These are phyloP conservation scores for Aureobasidium musti DNA, from an alignment of 2,329 filamentous ascomycete species.

Conservation along the genomic window DNA sequence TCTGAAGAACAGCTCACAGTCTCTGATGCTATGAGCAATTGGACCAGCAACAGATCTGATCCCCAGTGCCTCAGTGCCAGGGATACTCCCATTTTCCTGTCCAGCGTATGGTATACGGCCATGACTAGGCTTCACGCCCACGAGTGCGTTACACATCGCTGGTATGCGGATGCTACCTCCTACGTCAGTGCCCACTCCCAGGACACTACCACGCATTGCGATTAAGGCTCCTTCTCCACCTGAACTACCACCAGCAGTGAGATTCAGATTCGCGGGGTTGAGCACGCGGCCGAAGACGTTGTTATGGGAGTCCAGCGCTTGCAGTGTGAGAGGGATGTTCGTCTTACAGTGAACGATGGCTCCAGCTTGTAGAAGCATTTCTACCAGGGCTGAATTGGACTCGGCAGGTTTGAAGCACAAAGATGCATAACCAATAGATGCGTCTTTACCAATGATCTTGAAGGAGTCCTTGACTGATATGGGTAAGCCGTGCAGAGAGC, in stretches of 20 bases:
- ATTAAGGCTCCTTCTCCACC: slow-evolving; percentile 58
- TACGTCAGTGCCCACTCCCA: slow-evolving; percentile 59
- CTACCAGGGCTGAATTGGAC: slow-evolving; percentile 47
- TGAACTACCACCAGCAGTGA: slow-evolving; percentile 56
- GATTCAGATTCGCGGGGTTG: slow-evolving; percentile 51
- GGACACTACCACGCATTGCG: slow-evolving; percentile 50
- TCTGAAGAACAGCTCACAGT: slow-evolving; percentile 57
- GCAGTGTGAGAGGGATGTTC: slow-evolving; percentile 58
- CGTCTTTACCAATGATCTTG: slow-evolving; percentile 42
- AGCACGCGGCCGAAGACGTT: slow-evolving; percentile 53
- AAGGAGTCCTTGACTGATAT: slow-evolving; percentile 53
- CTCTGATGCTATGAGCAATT: slow-evolving; percentile 51
- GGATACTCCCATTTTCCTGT: slow-evolving; percentile 51
- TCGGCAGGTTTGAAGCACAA: slow-evolving; percentile 48
- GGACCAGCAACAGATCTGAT: slow-evolving; percentile 52
- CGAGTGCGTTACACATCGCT: slow-evolving; percentile 53
- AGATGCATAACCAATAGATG: slow-evolving; percentile 47
- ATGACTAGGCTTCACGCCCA: slow-evolving; percentile 51
- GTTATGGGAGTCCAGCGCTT: slow-evolving; percentile 55
- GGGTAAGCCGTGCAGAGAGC: slow-evolving; percentile 55
- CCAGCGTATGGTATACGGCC: slow-evolving; percentile 56
- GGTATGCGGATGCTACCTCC: slow-evolving; percentile 58
- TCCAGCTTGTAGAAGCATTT: slow-evolving; percentile 49
- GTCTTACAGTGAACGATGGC: slow-evolving; percentile 58
- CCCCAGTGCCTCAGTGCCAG: slow-evolving; percentile 51